Evolutionary conservation across 805 yeast genomes (phyloP).

Genomic region (Candida orba): DNA sequence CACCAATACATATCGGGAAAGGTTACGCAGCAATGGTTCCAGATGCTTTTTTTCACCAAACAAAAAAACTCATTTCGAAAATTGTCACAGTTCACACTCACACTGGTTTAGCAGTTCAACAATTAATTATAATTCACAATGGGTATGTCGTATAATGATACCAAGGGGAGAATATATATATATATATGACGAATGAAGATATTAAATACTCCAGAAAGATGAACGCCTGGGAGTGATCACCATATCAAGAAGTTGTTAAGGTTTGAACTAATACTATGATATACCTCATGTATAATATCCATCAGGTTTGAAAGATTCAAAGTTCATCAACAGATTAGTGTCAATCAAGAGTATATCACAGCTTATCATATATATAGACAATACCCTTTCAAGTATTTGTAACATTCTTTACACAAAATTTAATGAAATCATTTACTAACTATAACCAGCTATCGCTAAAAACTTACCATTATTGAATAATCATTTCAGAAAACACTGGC

Average conservation of each 20-base stretch:
- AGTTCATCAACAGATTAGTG: no score
- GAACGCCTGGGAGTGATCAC: no score
- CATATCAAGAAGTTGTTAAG: no score
- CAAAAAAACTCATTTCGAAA: constrained; percentile 7
- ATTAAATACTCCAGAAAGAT: no score
- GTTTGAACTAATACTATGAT: no score
- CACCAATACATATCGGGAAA: neutral
- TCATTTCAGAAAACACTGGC: constrained; percentile 99
- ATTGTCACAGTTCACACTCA: constrained; percentile 3
- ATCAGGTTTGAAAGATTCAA: no score
- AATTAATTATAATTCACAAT: constrained; percentile 28
- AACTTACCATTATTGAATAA: constrained; percentile 98
- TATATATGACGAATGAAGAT: no score
- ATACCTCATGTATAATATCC: no score
- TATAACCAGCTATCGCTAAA: constrained; percentile 82
- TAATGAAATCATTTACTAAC: constrained; percentile 21
- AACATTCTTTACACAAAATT: no score
- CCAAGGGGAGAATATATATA: neutral
- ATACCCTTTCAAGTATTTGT: no score
- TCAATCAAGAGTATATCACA: no score
- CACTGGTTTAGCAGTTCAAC: constrained; percentile 2
- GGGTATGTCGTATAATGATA: constrained; percentile 30
- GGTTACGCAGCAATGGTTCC: constrained; percentile 4
- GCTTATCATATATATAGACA: no score
- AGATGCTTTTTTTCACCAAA: constrained; percentile 10